Conservation (phyloP, 352 stramenopile genomes). For the Pythium biforme region DNA sequence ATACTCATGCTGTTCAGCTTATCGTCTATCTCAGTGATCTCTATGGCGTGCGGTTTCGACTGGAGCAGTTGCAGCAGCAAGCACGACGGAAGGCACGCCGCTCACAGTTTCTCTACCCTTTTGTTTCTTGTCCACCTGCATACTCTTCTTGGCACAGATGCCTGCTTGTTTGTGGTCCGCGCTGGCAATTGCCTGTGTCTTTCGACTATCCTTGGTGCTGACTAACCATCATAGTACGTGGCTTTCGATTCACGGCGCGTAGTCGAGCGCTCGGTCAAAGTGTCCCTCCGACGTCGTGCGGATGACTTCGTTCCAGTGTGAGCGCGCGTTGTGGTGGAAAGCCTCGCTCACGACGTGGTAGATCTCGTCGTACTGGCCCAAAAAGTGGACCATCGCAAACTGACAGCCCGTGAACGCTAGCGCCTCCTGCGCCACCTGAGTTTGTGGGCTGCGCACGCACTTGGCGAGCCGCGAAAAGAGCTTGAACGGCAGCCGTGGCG, state of each 20-base stretch:
- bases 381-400: constrained; percentile 76
- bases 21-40: constrained; percentile 86
- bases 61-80: too few species aligned
- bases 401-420: constrained; percentile 82
- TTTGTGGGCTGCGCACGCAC: constrained; percentile 56
- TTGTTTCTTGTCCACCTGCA: too few species aligned
- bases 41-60: constrained; percentile 85
- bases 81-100: too few species aligned
- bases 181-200: too few species aligned
- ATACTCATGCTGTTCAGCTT: too few species aligned
- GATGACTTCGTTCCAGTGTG: constrained; percentile 77
- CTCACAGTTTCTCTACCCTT: too few species aligned
- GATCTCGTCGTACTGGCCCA: constrained; percentile 58
- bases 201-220: too few species aligned
- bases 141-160: too few species aligned
- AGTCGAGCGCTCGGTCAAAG: constrained; percentile 81
- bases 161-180: too few species aligned
- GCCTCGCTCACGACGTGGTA: constrained; percentile 64
- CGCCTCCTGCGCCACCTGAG: constrained; percentile 76
- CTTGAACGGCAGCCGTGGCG: constrained; percentile 14
- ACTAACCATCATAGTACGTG: too few species aligned
- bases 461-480: constrained; percentile 63
- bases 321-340: constrained; percentile 55
- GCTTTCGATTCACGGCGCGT: constrained; percentile 30
- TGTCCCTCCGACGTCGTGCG: constrained; percentile 60